Base-by-base conservation (phyloP, 352 stramenopile species). In the Pythium guiyangense region DNA sequence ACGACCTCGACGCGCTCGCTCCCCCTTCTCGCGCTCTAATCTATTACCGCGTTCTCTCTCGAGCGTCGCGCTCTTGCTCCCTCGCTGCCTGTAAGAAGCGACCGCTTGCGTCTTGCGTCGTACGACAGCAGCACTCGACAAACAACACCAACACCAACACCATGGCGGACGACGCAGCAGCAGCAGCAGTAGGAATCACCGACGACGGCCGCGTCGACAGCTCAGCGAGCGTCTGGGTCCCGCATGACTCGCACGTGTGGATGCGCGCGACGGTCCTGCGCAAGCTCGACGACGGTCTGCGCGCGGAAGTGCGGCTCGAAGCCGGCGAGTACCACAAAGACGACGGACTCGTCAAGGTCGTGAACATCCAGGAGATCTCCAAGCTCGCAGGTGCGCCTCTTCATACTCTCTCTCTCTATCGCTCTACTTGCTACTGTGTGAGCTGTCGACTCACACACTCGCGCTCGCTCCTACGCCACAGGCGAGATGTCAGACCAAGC, bases 141-240 rank as follows among this genome's bases (percentile, higher is more conserved):
- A 8, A 22, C 45, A 3, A n/a, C 22, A 29, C 22, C 15, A n/a
- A 46, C 35, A 20, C n/a, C 17, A 53, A 10, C 20, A 59, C 1
- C 14, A 80, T 74, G 71, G 64, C 54, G n/a, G 66, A 72, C 34
- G 70, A 79, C 47, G 47, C 26, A 10, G 25, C 47, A 8, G 11
- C 26, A 49, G 47, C 26, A 10, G 25, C 47, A 8, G 11, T 26
- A 49, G 26, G 27, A 18, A 51, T 6, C 39, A 20, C 15, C 25
- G 49, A 15, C 12, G 56, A 26, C 12, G 66, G 74, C 40, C 75
- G 80, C 66, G 60, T 88, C 40, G 77, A 86, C 64, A 72, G 80
- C 60, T 74, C 76, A 47, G 79, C 83, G 45, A 83, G 86, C 71
- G 77, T 93, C 20, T 93, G 84, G 84, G 81, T 93, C 49, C 84